A percentile compares a stretch with the other conserved stretches of the same genome.
phyloP scores from a whole-genome alignment of 352 stramenopile species.

The Plasmopara viticola region DNA sequence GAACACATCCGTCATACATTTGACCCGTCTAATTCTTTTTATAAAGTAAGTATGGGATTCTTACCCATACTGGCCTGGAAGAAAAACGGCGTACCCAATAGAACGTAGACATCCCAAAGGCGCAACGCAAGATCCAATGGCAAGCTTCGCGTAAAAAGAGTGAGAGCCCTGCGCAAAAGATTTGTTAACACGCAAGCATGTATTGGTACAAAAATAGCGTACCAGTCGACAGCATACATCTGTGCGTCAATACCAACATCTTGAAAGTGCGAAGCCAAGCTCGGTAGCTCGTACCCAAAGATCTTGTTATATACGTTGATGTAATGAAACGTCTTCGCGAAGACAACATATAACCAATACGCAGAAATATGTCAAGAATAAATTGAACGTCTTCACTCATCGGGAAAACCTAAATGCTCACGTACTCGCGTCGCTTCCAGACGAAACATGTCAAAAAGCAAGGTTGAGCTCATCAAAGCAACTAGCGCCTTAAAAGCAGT shows the following conservation, averaged over 20 bases:
- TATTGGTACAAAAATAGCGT: slow-evolving; percentile 7
- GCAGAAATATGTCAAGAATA: too few species aligned
- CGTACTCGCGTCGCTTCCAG: slow-evolving; percentile 69
- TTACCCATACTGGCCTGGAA: slow-evolving; percentile 83
- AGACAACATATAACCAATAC: slow-evolving; percentile 1
- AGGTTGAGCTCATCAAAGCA: slow-evolving; percentile 72
- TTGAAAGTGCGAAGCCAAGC: slow-evolving; percentile 58
- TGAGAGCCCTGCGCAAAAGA: slow-evolving; percentile 49
- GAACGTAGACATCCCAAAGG: slow-evolving; percentile 80
- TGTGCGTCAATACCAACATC: slow-evolving; percentile 69
- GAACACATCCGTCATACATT: slow-evolving; percentile 1
- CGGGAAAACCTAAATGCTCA: slow-evolving; percentile 4
- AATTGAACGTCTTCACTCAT: background rate
- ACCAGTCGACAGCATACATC: slow-evolving; percentile 86
- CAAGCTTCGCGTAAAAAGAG: slow-evolving; percentile 72
- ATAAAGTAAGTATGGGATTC: slow-evolving; percentile 1
- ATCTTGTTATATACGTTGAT: slow-evolving; percentile 74
- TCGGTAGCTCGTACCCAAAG: slow-evolving; percentile 70
- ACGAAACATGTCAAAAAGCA: slow-evolving; percentile 87
- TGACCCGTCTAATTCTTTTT: background rate
- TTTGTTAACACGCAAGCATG: background rate
- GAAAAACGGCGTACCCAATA: slow-evolving; percentile 77
- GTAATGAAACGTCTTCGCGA: slow-evolving; percentile 77
- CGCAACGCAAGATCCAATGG: slow-evolving; percentile 67
- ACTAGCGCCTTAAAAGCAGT: slow-evolving; percentile 81